A percentile compares a stretch with the other conserved stretches of the same genome.
phyloP scores from a whole-genome alignment of 768 basidiomycete genomes.

The Tricholoma sp. region DNA sequence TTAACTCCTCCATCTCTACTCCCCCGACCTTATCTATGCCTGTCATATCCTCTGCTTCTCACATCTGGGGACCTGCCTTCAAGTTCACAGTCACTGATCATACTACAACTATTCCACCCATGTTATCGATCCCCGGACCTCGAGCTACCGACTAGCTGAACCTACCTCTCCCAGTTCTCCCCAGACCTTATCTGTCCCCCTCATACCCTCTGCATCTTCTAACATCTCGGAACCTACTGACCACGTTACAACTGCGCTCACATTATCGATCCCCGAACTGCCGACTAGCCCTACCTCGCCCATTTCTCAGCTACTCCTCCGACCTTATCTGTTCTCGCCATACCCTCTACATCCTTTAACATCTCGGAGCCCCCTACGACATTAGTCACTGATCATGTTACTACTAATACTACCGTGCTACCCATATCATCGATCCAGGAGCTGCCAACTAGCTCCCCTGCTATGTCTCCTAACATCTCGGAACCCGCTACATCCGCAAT shows the following conservation, averaged over 20 bases:
- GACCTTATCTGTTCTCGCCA: neutral
- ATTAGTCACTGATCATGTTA: no score
- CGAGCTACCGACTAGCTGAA: neutral
- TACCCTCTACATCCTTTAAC: neutral
- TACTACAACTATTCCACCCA: neutral
- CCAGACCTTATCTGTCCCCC: neutral
- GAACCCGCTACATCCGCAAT: neutral
- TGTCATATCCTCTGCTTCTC: neutral
- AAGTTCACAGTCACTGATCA: neutral
- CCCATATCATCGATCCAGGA: neutral
- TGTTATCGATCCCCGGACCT: neutral
- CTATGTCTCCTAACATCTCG: no score
- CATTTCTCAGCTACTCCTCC: neutral
- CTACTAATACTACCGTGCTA: no score
- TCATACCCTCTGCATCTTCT: neutral
- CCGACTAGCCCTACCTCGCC: neutral
- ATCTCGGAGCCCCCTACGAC: neutral
- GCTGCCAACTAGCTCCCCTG: neutral
- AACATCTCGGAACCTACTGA: neutral
- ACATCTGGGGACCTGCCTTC: no score
- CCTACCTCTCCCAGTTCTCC: neutral
- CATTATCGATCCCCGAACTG: neutral
- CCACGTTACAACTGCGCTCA: neutral
- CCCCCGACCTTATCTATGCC: neutral
- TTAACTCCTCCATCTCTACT: no score